These are phyloP conservation scores for Sclerotinia trifoliorum DNA, from an alignment of 2,329 filamentous ascomycete species.

Conservation along the genomic window DNA sequence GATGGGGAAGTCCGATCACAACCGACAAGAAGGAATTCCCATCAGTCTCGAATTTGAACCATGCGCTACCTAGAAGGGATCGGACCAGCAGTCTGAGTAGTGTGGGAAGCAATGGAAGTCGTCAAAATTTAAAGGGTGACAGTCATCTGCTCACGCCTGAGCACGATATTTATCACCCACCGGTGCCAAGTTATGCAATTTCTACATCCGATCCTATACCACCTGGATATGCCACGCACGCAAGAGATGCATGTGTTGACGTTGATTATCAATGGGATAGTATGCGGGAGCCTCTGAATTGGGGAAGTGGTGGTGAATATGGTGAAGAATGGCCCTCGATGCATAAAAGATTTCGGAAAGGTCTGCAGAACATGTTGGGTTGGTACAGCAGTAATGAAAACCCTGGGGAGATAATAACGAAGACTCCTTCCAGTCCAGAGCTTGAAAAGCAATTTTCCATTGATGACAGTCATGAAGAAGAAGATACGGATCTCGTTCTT, in stretches of 20 bases:
- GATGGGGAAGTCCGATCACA: slow-evolving; percentile 40
- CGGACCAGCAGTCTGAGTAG: slow-evolving; percentile 40
- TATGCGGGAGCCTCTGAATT: slow-evolving; percentile 71
- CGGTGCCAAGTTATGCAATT: slow-evolving; percentile 78
- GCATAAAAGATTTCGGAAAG: slow-evolving; percentile 84
- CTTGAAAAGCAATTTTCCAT: slow-evolving; percentile 34
- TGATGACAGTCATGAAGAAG: slow-evolving; percentile 52
- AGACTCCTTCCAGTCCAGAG: slow-evolving; percentile 43
- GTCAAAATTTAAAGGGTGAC: slow-evolving; percentile 26
- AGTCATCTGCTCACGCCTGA: slow-evolving; percentile 28
- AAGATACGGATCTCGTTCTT: slow-evolving; percentile 72
- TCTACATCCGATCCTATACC: slow-evolving; percentile 80
- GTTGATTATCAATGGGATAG: slow-evolving; percentile 98
- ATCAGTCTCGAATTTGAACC: slow-evolving; percentile 33
- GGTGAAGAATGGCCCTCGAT: slow-evolving; percentile 95
- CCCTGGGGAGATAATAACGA: slow-evolving; percentile 53
- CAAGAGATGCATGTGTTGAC: slow-evolving; percentile 77
- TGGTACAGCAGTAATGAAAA: slow-evolving; percentile 70
- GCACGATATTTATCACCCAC: slow-evolving; percentile 64
- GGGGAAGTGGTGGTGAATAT: slow-evolving; percentile 84
- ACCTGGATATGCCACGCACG: slow-evolving; percentile 83
- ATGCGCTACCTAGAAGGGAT: slow-evolving; percentile 37
- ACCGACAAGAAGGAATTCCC: slow-evolving; percentile 34
- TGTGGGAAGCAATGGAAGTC: slow-evolving; percentile 35
- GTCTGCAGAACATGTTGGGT: slow-evolving; percentile 73